These are phyloP conservation scores for Acanthamoeba lugdunensis DNA, from an alignment of 208 protist genomes.

Conservation along the genomic window DNA sequence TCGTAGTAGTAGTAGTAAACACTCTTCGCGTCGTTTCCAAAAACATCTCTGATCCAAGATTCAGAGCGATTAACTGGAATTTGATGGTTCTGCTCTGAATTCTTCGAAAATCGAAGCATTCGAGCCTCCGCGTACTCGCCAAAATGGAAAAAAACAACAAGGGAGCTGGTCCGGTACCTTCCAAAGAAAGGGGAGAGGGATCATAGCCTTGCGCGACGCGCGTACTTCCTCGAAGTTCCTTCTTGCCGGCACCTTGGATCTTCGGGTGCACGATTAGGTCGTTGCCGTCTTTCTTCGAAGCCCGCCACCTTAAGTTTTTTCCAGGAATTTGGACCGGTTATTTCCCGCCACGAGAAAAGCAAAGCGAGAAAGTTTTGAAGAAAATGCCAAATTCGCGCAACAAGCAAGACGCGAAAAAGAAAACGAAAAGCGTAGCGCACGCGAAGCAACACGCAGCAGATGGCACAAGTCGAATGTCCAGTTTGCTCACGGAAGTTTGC, in stretches of 20 bases:
- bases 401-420: no score
- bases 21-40: no score
- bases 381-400: no score
- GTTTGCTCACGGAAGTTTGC: background rate
- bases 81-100: background rate
- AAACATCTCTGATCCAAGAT: no score
- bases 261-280: no score
- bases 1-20: no score
- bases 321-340: background rate
- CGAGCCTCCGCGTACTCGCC: no score
- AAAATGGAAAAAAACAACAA: background rate
- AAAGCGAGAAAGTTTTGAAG: background rate
- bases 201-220: background rate
- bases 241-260: background rate
- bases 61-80: background rate
- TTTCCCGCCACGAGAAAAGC: background rate
- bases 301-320: background rate
- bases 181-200: constrained; percentile 70
- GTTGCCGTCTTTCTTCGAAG: background rate
- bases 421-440: no score
- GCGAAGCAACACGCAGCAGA: no score
- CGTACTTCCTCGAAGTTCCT: background rate
- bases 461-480: background rate
- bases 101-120: background rate
- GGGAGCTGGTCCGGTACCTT: constrained; percentile 6